Conservation (phyloP, 164 flowering plant genomes). For the Kalanchoe fedtschenkoi region DNA sequence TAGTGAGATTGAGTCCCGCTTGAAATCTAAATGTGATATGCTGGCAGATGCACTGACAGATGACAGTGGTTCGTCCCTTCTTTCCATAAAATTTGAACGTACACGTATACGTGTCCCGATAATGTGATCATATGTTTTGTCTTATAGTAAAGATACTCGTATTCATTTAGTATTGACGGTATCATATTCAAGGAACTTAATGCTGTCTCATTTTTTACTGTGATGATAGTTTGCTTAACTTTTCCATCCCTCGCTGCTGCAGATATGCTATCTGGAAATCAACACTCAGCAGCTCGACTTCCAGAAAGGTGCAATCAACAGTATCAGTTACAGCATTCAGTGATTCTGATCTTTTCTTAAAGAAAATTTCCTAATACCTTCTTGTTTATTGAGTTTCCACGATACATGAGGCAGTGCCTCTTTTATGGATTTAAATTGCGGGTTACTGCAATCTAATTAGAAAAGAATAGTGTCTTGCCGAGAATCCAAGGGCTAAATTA, state of each 20-base stretch:
- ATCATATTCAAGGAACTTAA: too few species aligned
- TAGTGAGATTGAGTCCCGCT: constrained; percentile 63
- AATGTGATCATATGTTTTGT: neutral
- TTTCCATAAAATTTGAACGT: neutral
- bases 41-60: constrained; percentile 64
- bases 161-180: neutral
- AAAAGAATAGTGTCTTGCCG: too few species aligned
- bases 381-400: neutral
- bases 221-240: neutral
- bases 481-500: too few species aligned
- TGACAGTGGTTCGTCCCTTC: constrained; percentile 46
- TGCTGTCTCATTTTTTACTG: neutral
- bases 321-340: neutral
- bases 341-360: neutral
- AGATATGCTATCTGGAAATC: constrained; percentile 58
- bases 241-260: constrained; percentile 14
- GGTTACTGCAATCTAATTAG: too few species aligned
- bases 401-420: neutral
- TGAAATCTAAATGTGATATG: constrained; percentile 72
- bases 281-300: constrained; percentile 60
- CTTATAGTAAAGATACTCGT: neutral
- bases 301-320: constrained; percentile 62
- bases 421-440: neutral
- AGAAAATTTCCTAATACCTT: neutral
- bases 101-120: neutral